Conservation (phyloP, 306 rosid genomes). For the Morella rubra region DNA sequence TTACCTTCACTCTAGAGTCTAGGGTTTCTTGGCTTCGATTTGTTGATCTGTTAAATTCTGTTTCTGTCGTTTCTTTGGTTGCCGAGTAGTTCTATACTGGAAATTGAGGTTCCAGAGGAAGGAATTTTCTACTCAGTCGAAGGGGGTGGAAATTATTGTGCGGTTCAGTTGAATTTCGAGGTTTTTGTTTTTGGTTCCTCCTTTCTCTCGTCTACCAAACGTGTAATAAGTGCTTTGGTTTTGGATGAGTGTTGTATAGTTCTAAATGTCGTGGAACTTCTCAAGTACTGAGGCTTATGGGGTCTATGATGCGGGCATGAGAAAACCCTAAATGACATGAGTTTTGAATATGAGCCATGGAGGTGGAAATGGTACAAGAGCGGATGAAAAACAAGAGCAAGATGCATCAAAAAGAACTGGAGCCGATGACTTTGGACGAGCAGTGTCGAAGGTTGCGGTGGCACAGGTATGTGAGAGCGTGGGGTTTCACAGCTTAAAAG, state of each 20-base stretch:
- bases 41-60: not conserved
- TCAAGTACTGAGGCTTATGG: constrained; percentile 27
- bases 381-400: constrained; percentile 27
- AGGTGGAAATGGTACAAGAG: constrained; percentile 41
- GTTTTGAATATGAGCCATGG: constrained; percentile 68
- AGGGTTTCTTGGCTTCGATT: constrained; percentile 14
- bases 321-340: constrained; percentile 48
- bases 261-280: constrained; percentile 3
- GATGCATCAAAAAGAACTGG: constrained; percentile 28
- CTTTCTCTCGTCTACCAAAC: not conserved
- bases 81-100: not conserved
- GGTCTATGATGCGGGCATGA: constrained; percentile 27
- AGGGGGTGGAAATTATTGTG: not conserved
- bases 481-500: constrained; percentile 61
- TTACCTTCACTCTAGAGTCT: not conserved
- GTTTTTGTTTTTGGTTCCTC: not conserved
- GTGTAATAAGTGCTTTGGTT: not conserved
- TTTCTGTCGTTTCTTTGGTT: constrained; percentile 6
- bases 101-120: not conserved
- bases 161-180: not conserved
- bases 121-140: not conserved
- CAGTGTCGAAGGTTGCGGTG: constrained; percentile 58
- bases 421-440: constrained; percentile 61
- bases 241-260: not conserved
- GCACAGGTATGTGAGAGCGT: constrained; percentile 68